These are phyloP conservation scores for Lichtheimia hyalospora DNA, from an alignment of 371 early-diverging fungal genomes.

Conservation along the genomic window DNA sequence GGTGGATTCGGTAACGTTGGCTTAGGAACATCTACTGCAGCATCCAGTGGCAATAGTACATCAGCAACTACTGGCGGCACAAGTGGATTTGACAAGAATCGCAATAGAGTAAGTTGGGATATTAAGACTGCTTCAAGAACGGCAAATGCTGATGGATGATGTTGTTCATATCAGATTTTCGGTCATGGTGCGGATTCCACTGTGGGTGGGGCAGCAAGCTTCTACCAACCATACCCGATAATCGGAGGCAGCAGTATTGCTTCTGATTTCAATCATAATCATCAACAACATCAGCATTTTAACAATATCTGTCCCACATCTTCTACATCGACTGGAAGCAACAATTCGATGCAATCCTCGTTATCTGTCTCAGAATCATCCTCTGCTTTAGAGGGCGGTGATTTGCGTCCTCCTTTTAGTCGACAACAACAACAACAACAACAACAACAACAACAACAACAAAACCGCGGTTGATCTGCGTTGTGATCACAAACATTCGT, in stretches of 20 bases:
- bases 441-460: no score
- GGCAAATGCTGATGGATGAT: background rate
- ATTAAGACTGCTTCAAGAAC: background rate
- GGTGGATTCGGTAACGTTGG: constrained; percentile 7
- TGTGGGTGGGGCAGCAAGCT: constrained; percentile 8
- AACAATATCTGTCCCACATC: constrained; percentile 35
- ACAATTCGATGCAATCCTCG: constrained; percentile 40
- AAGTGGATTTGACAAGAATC: background rate
- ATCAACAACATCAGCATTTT: constrained; percentile 28
- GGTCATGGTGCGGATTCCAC: constrained; percentile 12
- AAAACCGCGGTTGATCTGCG: constrained; percentile 8
- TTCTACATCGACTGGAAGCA: constrained; percentile 42
- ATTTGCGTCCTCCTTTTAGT: constrained; percentile 9
- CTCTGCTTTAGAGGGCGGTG: constrained; percentile 7
- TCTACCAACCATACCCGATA: constrained; percentile 17
- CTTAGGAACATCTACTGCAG: constrained; percentile 3
- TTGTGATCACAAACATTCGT: no score
- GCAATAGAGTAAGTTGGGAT: background rate
- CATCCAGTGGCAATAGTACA: constrained; percentile 1
- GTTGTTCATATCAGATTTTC: constrained; percentile 2
- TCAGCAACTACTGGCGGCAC: background rate
- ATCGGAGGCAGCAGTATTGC: constrained; percentile 14
- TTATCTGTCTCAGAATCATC: constrained; percentile 30
- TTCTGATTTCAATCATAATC: constrained; percentile 18
- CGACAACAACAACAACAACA: constrained; percentile 15